Percentiles rank a stretch among this genome's conserved stretches.
Conservation (phyloP, 1,139 yeast genomes). For the Casaregolazyma suthepensis region DNA sequence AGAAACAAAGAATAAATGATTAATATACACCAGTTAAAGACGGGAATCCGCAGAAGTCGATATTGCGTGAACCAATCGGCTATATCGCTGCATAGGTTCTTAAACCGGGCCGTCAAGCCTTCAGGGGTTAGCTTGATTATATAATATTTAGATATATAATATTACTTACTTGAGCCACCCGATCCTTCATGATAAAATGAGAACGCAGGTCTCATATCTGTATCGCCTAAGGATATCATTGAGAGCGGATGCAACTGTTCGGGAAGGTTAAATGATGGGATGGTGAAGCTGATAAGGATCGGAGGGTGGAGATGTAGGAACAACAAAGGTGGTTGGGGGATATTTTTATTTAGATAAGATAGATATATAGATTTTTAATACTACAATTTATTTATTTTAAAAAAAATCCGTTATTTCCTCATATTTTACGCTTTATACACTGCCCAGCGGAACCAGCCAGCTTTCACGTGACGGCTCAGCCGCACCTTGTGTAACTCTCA, state of each 20-base stretch:
- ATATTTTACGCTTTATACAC: no score
- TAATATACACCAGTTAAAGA: constrained; percentile 33
- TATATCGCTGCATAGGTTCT: not conserved
- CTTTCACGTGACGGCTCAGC: not conserved
- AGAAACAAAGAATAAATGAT: constrained; percentile 27
- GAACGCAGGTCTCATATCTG: constrained; percentile 8
- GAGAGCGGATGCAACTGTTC: not conserved
- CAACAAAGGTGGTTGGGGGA: not conserved
- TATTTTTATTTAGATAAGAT: no score
- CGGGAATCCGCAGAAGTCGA: constrained; percentile 29
- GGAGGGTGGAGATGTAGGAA: not conserved
- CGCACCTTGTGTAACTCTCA: not conserved
- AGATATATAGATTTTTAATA: no score
- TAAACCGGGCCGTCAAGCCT: constrained; percentile 2
- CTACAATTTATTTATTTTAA: no score
- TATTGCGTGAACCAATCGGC: constrained; percentile 24
- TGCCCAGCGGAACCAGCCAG: not conserved
- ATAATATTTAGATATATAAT: not conserved
- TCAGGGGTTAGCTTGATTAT: not conserved
- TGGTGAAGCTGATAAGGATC: not conserved
- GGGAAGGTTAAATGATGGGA: not conserved
- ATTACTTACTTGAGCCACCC: not conserved
- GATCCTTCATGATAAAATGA: constrained; percentile 6
- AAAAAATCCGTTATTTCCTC: not conserved
- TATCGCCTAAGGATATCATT: constrained; percentile 4